Evolutionary conservation across 208 protist genomes (phyloP).

Genomic region (Trypanosomatidae sp.): DNA sequence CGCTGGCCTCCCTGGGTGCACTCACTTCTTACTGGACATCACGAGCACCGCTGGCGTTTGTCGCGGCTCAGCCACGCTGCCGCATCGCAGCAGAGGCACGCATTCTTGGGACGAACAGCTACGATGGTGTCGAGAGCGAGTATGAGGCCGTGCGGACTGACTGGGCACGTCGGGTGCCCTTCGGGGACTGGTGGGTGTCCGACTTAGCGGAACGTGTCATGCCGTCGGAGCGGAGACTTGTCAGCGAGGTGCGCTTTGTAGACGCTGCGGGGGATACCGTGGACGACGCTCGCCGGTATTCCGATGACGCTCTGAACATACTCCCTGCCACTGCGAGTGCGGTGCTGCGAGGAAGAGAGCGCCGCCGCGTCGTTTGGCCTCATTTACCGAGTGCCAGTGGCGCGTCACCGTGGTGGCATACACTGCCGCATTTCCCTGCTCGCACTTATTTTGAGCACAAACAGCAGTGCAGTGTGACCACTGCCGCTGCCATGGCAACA

Average conservation of each 20-base stretch:
- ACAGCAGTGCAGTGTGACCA: background rate
- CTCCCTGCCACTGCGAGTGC: background rate
- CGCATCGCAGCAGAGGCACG: conserved; percentile 6
- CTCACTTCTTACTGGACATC: conserved; percentile 1
- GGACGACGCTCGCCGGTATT: background rate
- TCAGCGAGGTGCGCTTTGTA: background rate
- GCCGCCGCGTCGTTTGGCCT: background rate
- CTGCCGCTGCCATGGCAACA: background rate
- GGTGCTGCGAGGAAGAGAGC: background rate
- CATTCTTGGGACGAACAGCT: background rate
- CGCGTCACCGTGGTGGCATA: background rate
- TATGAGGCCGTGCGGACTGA: conserved; percentile 1
- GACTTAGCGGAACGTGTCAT: conserved; percentile 9
- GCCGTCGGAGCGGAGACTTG: background rate
- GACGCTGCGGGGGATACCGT: background rate
- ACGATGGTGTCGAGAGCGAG: background rate
- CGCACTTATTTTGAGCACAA: background rate
- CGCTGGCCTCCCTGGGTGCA: background rate
- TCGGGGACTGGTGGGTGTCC: conserved; percentile 21
- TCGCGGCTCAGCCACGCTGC: conserved; percentile 15
- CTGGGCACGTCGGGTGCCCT: conserved; percentile 16
- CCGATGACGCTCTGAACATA: background rate
- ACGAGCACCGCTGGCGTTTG: conserved; percentile 10
- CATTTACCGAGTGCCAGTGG: background rate
- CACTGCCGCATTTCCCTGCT: background rate